Evolutionary conservation across 1,284 basidiomycete genomes (phyloP), one percentile per base, ranked within the genome.

Genomic region (Austropuccinia psidii): DNA sequence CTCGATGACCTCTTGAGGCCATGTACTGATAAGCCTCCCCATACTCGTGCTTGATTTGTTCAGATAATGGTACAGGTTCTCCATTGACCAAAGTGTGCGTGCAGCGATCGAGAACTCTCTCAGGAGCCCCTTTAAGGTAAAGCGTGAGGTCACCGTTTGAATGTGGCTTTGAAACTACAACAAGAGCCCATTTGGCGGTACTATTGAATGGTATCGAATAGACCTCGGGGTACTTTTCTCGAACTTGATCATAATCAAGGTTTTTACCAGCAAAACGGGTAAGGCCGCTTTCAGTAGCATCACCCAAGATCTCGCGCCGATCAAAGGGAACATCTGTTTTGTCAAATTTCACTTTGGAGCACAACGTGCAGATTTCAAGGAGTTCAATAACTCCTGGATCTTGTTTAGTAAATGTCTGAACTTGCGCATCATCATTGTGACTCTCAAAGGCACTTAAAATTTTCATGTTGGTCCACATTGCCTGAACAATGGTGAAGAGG

Each of bases 141-240:
- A 75, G 60, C 4, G 66, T 61, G 58, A 73, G 69, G 8, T 52
- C 17, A 57, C 33, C 47, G 27, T 50, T 33, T 4, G 55, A 70
- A 43, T 65, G 27, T 37, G 19, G 41, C 27, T 43, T 41, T 82
- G 85, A 79, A 72, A 87, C 87, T 43, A 88, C 86, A 47, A 86
- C 86, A 72, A 88, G 78, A 13, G 87, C 87, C 87, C 87, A 88
- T 81, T 88, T 88, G 78, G 88, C 88, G 13, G 85, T 85, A 17
- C 87, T 87, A 78, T 88, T 88, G 82, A 88, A 88, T 33, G 87
- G 87, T 15, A 88, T 85, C 80, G 87, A 86, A 76, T 88, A 88
- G 17, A 85, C 85, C 77, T 87, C 87, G 4, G 84, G 82, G 76
- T 84, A 81, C 33, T 80, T 80, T 80, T 84, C 85, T 75, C 84